Percentiles rank a stretch among this genome's conserved stretches.
phyloP scores from a whole-genome alignment of 305 asterid genomes.

The Solanum chacoense region DNA sequence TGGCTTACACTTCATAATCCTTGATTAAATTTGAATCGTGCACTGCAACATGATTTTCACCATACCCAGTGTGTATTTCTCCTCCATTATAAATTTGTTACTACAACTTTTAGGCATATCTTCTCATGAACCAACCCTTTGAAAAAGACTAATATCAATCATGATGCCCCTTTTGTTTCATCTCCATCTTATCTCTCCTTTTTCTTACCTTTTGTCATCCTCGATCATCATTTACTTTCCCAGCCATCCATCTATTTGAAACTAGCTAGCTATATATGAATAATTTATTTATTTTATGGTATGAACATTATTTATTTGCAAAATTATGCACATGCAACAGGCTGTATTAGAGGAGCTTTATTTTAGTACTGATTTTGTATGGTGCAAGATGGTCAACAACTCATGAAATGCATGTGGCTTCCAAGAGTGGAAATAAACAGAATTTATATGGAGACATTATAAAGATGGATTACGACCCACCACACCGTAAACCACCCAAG shows the following conservation, averaged over 20 bases:
- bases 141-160: background rate
- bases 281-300: background rate
- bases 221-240: background rate
- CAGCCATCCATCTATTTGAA: background rate
- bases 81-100: background rate
- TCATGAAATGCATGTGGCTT: background rate
- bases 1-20: too few species aligned
- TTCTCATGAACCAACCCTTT: background rate
- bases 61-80: background rate
- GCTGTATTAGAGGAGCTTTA: background rate
- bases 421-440: background rate
- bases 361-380: background rate
- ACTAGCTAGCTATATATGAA: background rate
- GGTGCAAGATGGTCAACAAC: background rate
- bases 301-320: background rate
- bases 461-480: constrained; percentile 13
- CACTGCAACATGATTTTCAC: too few species aligned
- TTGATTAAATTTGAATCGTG: too few species aligned
- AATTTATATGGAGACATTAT: background rate
- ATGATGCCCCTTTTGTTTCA: background rate
- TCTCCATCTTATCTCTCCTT: background rate
- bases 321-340: background rate
- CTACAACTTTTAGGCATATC: background rate
- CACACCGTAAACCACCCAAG: constrained; percentile 11
- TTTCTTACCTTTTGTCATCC: background rate